Base-by-base conservation (phyloP, 768 basidiomycete genomes). In the Candolleomyces eurysporus region DNA sequence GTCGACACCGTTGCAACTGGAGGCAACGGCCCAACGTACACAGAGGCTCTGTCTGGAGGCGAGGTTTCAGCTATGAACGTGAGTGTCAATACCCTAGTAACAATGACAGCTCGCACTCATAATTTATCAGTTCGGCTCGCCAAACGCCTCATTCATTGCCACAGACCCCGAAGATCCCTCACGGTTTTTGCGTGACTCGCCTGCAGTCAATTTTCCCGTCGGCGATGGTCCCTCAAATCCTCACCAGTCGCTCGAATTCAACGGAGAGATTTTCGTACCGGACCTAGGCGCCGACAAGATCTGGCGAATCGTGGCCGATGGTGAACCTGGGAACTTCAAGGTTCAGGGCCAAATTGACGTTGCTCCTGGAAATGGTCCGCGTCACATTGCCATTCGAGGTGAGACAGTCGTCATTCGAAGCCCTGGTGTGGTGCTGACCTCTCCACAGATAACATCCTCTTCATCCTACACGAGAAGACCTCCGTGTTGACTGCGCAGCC, bases 231-330 rank as follows among this genome's bases (percentile, higher is more conserved):
- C 76, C 10, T 86, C 87, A 1, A 83, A 88, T 69, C 88, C 89
- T 13, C 89, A 91, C 68, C 85, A 86, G 86, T 78, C 82, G 0
- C 69, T 86, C 36, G 79, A 87, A 71, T 75, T 84, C 66, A 76
- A 76, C 7, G 68, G 66, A 5, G 88, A 90, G 64, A 67, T 91
- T 4, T 78, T 90, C 63, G 76, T 90, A 7, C 82, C 88, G 0
- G 89, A 89, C 72, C 75, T 90, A 68, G 88, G 87, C 57, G 58
- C 81, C 4, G 89, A 91, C 71, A 87, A 78, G 63, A 82, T 90
- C 59, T 91, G 89, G 87, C 77, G 89, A 42, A 74, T 90, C 2
- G 79, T 75, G 46, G 72, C 79, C 48, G 70, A 80, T 57, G 63
- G 71, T 10, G 60, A 36, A 48, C 70, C 81, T 0, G 81, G 82